phyloP scores from a whole-genome alignment of 495 filamentous ascomycete genomes.

The Bryoglossum gracile region DNA sequence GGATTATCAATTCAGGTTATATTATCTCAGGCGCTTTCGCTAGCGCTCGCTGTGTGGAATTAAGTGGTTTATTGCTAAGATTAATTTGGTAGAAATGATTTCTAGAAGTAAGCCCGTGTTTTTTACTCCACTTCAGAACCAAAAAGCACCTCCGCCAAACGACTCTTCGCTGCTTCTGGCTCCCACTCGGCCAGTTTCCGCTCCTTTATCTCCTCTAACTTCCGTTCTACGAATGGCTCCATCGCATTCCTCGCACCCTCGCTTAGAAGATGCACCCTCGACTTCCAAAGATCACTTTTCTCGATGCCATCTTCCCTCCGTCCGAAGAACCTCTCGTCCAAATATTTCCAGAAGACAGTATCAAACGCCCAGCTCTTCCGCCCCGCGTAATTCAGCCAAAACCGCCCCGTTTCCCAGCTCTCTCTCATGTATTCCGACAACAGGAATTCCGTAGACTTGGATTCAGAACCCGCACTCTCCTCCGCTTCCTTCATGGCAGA shows the following conservation, averaged over 20 bases:
- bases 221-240: not conserved
- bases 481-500: conserved; percentile 25
- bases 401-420: conserved; percentile 26
- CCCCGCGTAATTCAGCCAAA: conserved; percentile 14
- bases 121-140: not conserved
- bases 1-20: too few species aligned
- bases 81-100: too few species aligned
- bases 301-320: conserved; percentile 7
- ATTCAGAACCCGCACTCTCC: conserved; percentile 1
- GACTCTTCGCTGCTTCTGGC: not conserved
- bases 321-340: conserved; percentile 18
- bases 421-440: conserved; percentile 22
- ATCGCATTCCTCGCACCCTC: not conserved
- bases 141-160: not conserved
- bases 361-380: conserved; percentile 15
- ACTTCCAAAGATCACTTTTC: not conserved
- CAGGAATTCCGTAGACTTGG: conserved; percentile 9
- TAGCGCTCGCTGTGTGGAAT: too few species aligned
- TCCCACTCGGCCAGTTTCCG: not conserved
- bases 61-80: too few species aligned
- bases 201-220: not conserved
- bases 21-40: too few species aligned
- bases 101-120: too few species aligned
- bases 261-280: not conserved
- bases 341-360: conserved; percentile 12